A percentile compares a stretch with the other conserved stretches of the same genome.
Evolutionary conservation across 495 filamentous ascomycete species (phyloP).

Genomic region (Xylaria telfairii): DNA sequence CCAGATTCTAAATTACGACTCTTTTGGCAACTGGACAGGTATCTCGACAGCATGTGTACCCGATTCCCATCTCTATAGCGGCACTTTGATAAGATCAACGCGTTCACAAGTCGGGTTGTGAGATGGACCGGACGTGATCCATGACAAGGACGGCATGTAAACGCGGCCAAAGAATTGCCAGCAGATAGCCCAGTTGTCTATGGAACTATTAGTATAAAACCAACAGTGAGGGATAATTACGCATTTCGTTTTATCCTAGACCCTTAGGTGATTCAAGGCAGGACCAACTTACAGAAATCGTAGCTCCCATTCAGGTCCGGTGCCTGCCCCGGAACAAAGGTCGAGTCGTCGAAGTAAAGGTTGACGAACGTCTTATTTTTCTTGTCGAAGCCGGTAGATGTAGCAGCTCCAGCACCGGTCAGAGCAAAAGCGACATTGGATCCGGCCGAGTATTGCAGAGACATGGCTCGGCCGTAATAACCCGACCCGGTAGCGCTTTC

Average conservation of each 20-base stretch:
- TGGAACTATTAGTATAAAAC: background rate
- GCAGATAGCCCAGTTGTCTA: slow-evolving; percentile 12
- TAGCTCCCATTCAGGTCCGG: background rate
- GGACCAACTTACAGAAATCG: background rate
- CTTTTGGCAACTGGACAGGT: background rate
- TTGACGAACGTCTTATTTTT: background rate
- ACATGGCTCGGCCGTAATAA: background rate
- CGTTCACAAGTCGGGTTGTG: slow-evolving; percentile 18
- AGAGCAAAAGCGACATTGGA: slow-evolving; percentile 11
- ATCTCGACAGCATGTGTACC: background rate
- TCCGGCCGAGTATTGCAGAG: background rate
- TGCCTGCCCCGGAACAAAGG: background rate
- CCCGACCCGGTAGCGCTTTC: background rate
- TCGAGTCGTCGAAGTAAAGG: background rate
- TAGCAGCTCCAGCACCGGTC: background rate
- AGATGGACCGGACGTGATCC: slow-evolving; percentile 8
- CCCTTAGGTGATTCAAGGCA: background rate
- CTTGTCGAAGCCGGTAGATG: background rate
- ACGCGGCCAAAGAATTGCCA: slow-evolving; percentile 2
- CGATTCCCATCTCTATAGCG: background rate
- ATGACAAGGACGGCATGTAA: background rate
- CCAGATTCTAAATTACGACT: background rate
- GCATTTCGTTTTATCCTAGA: background rate
- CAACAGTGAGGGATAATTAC: background rate
- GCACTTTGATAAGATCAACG: slow-evolving; percentile 13